Percentiles rank a stretch among this genome's conserved stretches.
These are phyloP conservation scores for Cytospora piceae DNA, from an alignment of 2,329 filamentous ascomycete species.

Conservation along the genomic window DNA sequence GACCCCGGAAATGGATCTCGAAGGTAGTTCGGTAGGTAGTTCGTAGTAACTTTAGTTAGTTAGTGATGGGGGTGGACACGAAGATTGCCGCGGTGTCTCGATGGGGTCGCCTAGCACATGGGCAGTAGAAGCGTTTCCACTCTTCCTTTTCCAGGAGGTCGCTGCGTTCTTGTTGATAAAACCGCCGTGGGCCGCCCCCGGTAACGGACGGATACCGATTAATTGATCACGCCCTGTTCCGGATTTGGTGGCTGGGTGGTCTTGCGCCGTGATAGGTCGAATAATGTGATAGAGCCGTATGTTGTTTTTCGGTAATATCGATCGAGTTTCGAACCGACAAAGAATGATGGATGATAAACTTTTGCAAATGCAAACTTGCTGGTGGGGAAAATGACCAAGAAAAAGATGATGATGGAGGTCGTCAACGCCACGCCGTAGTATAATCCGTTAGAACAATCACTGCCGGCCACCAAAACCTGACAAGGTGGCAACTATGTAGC, in stretches of 20 bases:
- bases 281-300: background rate
- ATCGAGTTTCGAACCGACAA: background rate
- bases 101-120: slow-evolving; percentile 1
- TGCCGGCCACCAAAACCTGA: background rate
- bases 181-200: slow-evolving; percentile 10
- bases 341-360: background rate
- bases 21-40: background rate
- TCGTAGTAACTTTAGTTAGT: no score
- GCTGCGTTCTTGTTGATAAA: slow-evolving; percentile 11
- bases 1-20: background rate
- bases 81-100: slow-evolving; percentile 11
- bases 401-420: background rate
- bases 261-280: slow-evolving; percentile 6
- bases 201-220: slow-evolving; percentile 22
- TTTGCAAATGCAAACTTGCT: background rate
- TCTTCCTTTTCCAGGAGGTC: slow-evolving; percentile 25
- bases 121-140: slow-evolving; percentile 12
- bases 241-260: background rate
- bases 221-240: background rate
- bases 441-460: background rate
- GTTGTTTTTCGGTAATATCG: background rate
- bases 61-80: background rate
- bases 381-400: background rate
- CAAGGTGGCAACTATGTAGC: slow-evolving; percentile 9
- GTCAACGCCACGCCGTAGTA: background rate